Base-by-base conservation (phyloP, 164 flowering plant species). In the Chimonanthus praecox region DNA sequence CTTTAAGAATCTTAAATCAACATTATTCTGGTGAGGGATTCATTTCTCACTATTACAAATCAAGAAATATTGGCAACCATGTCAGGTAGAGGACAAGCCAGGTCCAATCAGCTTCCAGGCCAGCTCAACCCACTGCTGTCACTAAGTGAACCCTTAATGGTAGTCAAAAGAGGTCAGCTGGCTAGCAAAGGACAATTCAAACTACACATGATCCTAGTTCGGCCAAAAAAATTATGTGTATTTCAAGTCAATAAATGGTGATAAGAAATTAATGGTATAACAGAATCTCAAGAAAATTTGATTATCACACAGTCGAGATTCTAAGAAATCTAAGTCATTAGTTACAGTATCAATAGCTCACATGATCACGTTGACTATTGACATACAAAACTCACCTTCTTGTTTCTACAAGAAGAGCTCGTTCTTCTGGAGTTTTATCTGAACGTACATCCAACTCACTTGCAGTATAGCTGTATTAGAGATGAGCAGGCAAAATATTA, bases 321-420 rank as follows among this genome's bases (percentile, higher is more conserved):
- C 60, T 54, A 11, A 10, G 16, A 33, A 33, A 33, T 33, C 33
- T 33, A 54, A 54, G 60, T 11, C 4, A 9, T n/a, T 54, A 13
- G 5, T 54, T 54, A 54, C 60, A 13, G 16, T 10, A 54, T 54
- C 60, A 13, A 54, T 6, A 54, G 16, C 11, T n/a, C 60, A 54
- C 60, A 54, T 11, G 16, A 54, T 54, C 10, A 63, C 6, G 8
- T 20, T 63, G 11, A 63, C 46, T 2, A 33, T 18, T 18, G 21
- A 8, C n/a, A 60, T 13, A 62, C 60, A 18, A 13, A 61, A 50
- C 79, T 78, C 67, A 88, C 97, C 95, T 89, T 83, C 88, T 90
- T 44, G 97, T 86, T 74, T 90, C 93, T 70, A 87, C 87, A 78
- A 88, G 94, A 78, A 88, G 85, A 68, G 89, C 88, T 21, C 87